Base-by-base conservation (phyloP, 768 basidiomycete genomes). In the Dacryopinax spathularia region DNA sequence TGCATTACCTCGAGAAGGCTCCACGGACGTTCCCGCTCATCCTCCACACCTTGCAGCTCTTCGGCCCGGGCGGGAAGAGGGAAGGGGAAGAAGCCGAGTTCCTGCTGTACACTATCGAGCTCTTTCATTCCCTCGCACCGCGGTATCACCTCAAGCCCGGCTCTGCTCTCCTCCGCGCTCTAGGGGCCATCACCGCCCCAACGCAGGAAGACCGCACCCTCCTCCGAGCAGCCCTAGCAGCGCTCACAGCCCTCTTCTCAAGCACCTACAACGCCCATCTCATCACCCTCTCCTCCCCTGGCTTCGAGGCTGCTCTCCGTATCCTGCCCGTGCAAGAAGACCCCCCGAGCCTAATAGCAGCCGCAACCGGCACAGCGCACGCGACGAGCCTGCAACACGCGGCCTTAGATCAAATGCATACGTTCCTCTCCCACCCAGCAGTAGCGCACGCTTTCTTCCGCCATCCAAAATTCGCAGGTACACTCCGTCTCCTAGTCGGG, bases 381-480 rank as follows among this genome's bases (percentile, higher is more conserved):
- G 29, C 48, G 15, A 83, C 82, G 65, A 76, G 77, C 12, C 77
- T 92, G 29, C 77, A 88, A 2, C 87, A 88, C 61, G 83, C 85
- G 5, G 84, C 82, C 61, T 70, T 91, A 44, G 88, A 86, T 72
- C 89, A 84, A 69, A 70, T 92, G 15, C 89, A 89, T 70, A 76
- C 81, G 6, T 87, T 91, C 71, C 76, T 91, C 22, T 86, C 88
- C 3, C 80, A 87, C 70, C 81, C 84, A 7, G 75, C 84, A 6
- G 85, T 88, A 82, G 84, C 86, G 20, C 87, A 87, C 68, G 83
- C 85, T 5, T 91, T 92, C 70, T 74, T 92, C 43, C 78, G 86
- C 18, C 84, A 85, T 69, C 77, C 81, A 1, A 79, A 84, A 60
- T 85, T 91, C 83, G 81, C 85, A 2, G 81, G 80, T 37, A 84